Base-by-base conservation (phyloP, 164 flowering plant species). In the Chimonanthus salicifolius region DNA sequence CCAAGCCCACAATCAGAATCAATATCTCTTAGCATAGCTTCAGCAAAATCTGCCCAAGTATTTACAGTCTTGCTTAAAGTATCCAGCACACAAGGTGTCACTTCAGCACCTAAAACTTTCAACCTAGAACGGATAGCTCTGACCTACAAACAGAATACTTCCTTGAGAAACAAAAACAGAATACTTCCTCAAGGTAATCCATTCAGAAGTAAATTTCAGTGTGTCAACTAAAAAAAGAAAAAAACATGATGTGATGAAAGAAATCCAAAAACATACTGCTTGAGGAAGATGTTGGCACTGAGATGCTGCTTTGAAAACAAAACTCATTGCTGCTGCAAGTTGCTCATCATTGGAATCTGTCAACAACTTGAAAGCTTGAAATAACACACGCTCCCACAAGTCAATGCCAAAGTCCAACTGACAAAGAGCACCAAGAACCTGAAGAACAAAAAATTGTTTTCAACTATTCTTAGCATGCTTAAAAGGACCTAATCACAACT, bases 381-480 rank as follows among this genome's bases (percentile, higher is more conserved):
- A 81, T 70, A 96, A 77, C 65, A 88, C 84, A 62, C 85, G 87
- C 70, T 92, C 97, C 99, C 97, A 91, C 9, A 92, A 89, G 74
- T 92, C 97, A 81, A 82, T 86, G 72, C 86, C 90, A 83, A 94
- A 94, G 71, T 96, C 97, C 82, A 96, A 77, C 78, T 94, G 97
- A 80, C 93, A 85, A 69, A 94, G 89, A 78, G 98, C 94, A 68
- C 87, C 87, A 79, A 96, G 84, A 74, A 94, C 96, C 99, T 96
- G 84, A 67, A 45, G 69, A 75, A 78, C 49, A 72, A 72, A 80
- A 2, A 15, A 66, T 44, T 13, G 11, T 33, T 33, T 45, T 44
- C 47, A 66, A 44, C 3, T 66, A 66, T 44, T 15, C 16, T 66
- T 11, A 1, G 33, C 5, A 66, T 66, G 48, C 7, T 33, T 15